Percentiles rank a stretch among this genome's conserved stretches.
phyloP scores from a whole-genome alignment of 2,329 filamentous ascomycete species.

The Neocatenulostroma microsporum region DNA sequence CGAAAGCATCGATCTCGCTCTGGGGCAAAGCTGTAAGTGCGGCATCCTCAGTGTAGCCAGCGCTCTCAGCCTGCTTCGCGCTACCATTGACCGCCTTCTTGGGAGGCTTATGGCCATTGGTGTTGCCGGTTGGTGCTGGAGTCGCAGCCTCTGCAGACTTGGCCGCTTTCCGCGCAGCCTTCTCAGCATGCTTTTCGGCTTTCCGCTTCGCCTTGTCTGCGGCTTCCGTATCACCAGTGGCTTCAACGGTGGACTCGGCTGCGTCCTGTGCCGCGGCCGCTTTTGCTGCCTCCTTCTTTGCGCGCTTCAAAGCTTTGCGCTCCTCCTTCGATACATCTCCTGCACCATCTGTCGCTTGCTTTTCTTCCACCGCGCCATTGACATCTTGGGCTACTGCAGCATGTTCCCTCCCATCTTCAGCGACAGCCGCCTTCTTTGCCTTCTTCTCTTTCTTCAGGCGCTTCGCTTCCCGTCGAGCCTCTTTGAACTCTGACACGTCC shows the following conservation, averaged over 20 bases:
- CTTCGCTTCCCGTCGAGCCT: conserved; percentile 15
- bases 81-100: no score
- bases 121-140: no score
- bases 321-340: conserved; percentile 31
- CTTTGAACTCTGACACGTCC: conserved; percentile 10
- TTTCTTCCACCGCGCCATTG: conserved; percentile 4
- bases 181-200: conserved; percentile 35
- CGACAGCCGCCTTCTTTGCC: conserved; percentile 21
- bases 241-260: conserved; percentile 16
- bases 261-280: conserved; percentile 19
- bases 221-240: conserved; percentile 26
- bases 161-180: conserved; percentile 32
- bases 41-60: conserved; percentile 92
- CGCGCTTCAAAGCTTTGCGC: conserved; percentile 32
- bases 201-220: conserved; percentile 37
- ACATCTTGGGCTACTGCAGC: background rate
- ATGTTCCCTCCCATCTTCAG: background rate
- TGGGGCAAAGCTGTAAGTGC: conserved; percentile 66
- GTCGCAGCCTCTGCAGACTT: conserved; percentile 11
- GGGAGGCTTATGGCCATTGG: no score
- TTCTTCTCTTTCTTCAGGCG: conserved; percentile 28
- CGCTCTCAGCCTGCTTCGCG: no score
- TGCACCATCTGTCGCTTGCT: conserved; percentile 10
- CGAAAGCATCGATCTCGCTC: conserved; percentile 80
- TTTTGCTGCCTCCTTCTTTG: conserved; percentile 24